Conservation (phyloP, 2,329 filamentous ascomycete genomes). For the Pseudogymnoascus sp. region DNA sequence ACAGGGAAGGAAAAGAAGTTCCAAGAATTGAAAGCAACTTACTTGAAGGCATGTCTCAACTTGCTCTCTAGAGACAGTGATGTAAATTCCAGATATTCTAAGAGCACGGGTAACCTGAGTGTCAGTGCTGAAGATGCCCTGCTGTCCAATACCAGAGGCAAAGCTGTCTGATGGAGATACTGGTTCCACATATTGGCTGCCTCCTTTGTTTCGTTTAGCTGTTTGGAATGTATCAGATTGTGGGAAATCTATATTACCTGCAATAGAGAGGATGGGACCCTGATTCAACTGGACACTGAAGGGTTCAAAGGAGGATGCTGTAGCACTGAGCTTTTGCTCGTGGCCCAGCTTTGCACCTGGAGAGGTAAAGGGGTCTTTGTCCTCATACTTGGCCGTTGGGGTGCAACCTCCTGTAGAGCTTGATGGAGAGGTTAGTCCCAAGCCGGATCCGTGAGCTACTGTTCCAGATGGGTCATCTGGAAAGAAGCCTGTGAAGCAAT, state of each 20-base stretch:
- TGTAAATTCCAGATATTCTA: constrained; percentile 21
- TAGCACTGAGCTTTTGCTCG: constrained; percentile 50
- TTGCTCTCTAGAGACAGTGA: constrained; percentile 14
- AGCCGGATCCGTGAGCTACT: constrained; percentile 7
- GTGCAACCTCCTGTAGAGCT: constrained; percentile 17
- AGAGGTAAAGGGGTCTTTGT: constrained; percentile 47
- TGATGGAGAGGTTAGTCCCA: constrained; percentile 17
- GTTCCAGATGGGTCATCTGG: constrained; percentile 39
- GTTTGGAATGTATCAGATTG: background rate
- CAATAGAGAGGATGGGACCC: background rate
- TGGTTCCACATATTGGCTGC: background rate
- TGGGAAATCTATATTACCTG: background rate
- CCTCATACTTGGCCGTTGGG: constrained; percentile 21
- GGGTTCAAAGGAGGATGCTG: constrained; percentile 53
- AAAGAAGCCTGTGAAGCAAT: constrained; percentile 54
- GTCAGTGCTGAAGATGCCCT: constrained; percentile 24
- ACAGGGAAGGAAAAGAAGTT: background rate
- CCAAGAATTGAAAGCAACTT: constrained; percentile 8
- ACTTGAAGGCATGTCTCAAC: constrained; percentile 19
- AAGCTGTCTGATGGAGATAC: background rate
- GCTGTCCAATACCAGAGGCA: background rate
- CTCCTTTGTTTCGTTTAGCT: background rate
- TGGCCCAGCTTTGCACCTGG: constrained; percentile 26
- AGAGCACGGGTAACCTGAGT: constrained; percentile 22
- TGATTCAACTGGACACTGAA: constrained; percentile 20